Conservation (phyloP, 176 grass and related monocot genomes). For the Oryza glumipatula region DNA sequence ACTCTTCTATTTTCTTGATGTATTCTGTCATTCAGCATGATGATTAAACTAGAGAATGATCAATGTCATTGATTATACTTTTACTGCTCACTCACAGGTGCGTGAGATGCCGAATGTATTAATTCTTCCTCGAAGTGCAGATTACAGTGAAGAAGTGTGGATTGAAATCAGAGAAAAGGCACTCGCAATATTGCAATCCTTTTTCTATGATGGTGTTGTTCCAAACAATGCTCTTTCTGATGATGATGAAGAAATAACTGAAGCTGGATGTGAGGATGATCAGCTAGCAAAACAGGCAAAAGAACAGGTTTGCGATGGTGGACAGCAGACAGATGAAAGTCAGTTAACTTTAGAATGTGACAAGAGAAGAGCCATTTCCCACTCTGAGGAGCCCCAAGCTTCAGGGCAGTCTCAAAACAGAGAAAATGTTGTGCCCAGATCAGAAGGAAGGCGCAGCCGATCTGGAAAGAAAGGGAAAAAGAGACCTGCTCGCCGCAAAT, state of each 20-base stretch:
- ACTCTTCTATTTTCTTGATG: background rate
- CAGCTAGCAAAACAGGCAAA: slow-evolving; percentile 64
- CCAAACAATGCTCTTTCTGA: slow-evolving; percentile 83
- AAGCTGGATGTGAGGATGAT: slow-evolving; percentile 65
- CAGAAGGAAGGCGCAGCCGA: slow-evolving; percentile 78
- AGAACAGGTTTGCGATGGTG: slow-evolving; percentile 53
- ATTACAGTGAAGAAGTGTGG: slow-evolving; percentile 99
- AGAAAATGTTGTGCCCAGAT: slow-evolving; percentile 54
- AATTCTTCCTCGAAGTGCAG: slow-evolving; percentile 94
- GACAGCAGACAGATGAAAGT: slow-evolving; percentile 73
- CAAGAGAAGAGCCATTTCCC: slow-evolving; percentile 66
- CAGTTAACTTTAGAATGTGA: slow-evolving; percentile 76
- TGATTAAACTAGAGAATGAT: slow-evolving; percentile 13
- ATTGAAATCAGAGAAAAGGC: slow-evolving; percentile 95
- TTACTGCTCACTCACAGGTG: slow-evolving; percentile 54
- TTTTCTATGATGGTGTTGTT: slow-evolving; percentile 89
- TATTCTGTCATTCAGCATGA: background rate
- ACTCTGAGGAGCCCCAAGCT: slow-evolving; percentile 68
- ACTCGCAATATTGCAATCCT: slow-evolving; percentile 84
- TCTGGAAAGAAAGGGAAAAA: slow-evolving; percentile 98
- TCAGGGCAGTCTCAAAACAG: slow-evolving; percentile 53
- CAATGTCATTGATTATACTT: background rate
- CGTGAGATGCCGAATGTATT: slow-evolving; percentile 95
- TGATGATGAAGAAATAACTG: slow-evolving; percentile 79
- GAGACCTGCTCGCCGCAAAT: slow-evolving; percentile 82